Base-by-base conservation (phyloP, 2,329 filamentous ascomycete species). In the Cercospora zeae-maydis region DNA sequence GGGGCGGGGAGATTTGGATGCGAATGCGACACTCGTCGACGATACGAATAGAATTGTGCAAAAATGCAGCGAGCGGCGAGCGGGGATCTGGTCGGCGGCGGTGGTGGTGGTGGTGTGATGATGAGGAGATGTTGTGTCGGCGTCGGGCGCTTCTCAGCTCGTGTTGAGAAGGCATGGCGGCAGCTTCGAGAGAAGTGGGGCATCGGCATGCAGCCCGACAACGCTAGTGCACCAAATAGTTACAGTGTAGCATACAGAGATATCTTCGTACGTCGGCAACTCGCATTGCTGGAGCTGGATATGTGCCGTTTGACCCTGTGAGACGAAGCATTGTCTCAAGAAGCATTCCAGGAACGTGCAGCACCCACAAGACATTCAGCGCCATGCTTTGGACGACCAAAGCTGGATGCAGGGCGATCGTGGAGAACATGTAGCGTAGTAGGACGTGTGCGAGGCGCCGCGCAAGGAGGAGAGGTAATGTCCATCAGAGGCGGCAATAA, bases 91-190 rank as follows among this genome's bases (percentile, higher is more conserved):
- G 47, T 52, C 47, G 47, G 30, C 24, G 30, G 11, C 1, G 30
- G 21, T 1, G 30, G 47, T 30, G 24, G 30, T 30, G 30, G 21
- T 1, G 30, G 47, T 30, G 24, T 14, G 14, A n/a, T 19, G n/a
- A 30, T 55, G 52, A 49, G 61, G 16, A 34, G 61, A n/a, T 21
- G 16, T 27, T 33, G 16, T 19, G 16, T 33, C 30, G 36, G 36
- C 8, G 19, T 27, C 24, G 24, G 24, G 37, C 19, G 16, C 16
- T 42, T 36, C 53, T 56, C 53, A 27, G 39, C 30, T 34, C 24
- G 39, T 58, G 42, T 58, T 49, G 56, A 3, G 24, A 45, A 34
- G 56, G 21, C 53, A 56, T 56, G 53, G 24, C 53, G 36, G 33
- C 53, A 27, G 47, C 47, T 52, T 11, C 7, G 47, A 30, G 47